Evolutionary conservation across 805 yeast species (phyloP), one percentile per base, ranked within the genome.

Genomic region (Candida hispaniensis): DNA sequence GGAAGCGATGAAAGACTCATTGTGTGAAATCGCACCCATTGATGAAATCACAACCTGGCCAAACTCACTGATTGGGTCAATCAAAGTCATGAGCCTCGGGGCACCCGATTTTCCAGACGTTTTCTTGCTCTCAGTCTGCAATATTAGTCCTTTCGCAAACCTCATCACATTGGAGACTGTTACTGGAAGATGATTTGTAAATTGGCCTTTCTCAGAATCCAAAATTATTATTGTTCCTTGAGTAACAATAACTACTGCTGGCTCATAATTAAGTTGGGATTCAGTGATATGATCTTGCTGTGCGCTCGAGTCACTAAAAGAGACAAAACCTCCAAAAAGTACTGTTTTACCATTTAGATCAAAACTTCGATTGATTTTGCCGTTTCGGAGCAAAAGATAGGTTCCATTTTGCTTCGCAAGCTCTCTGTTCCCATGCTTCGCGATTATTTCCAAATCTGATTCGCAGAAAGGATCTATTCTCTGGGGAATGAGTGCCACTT

Each of bases 51-150:
- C 72, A 4, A 83, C 68, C 4, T 72, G 59, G 2, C 93, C 83
- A 39, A 80, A 64, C 4, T 81, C 91, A 2, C 72, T 69, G 41
- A 78, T 58, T 1, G 94, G 88, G 50, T 81, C 93, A 1, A 74
- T 64, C 40, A 83, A 51, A 0, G 93, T 73, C 35, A 82, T 61
- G 45, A 80, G 78, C 34, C 60, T 55, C 3, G 50, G 52, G 15
- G 38, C 39, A 20, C 42, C 40, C 10, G 28, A 25, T 18, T 22
- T 26, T 35, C 24, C 39, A n/a, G 11, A 40, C 26, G 10, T 38
- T 48, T 13, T 44, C 41, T 17, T 47, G 46, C n/a, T n/a, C n/a
- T 63, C 66, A 22, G 73, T 60, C 47, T 79, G 80, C 14, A 80
- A 47, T 0, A 85, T 56, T 3, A 82, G 49, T 0, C 95, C 95